Base-by-base conservation (phyloP, 768 basidiomycete species). In the Naganishia vaughanmartiniae region DNA sequence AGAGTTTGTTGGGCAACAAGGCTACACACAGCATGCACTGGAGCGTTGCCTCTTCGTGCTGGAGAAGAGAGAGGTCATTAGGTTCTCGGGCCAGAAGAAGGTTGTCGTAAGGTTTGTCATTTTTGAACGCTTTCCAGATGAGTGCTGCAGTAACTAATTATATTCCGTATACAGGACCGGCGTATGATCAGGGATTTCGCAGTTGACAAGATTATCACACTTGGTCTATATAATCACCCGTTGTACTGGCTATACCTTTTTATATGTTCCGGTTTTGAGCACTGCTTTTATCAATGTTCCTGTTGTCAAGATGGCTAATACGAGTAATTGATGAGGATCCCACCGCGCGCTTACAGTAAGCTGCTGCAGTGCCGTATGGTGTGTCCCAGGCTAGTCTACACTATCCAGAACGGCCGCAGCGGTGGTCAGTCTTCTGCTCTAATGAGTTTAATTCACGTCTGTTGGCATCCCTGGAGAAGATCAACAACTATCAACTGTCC, bases 51-150 rank as follows among this genome's bases (percentile, higher is more conserved):
- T 98, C 72, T 96, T 88, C 77, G 85, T 98, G 58, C 77, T 99
- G 83, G 96, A 99, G 85, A 95, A 96, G 84, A 85, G 93, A 73
- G 96, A 99, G 80, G 86, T 95, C n/a, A 85, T 99, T 28, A 85
- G 92, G 75, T 99, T 97, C 81, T 89, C 90, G 42, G 87, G 88
- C 63, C 82, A 86, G 82, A 87, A 87, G 80, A 87, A 87, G 79
- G 84, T 87, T 55, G 84, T 87, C 31, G 68, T 69, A 26, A 58
- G 68, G 60, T 63, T 24, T 14, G 60, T 58, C 24, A 51, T 51
- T 51, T 51, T n/a, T 4, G 21, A 51, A 21, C 12, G 48, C n/a
- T 7, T n/a, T 21, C 45, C 48, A 51, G 21, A 51, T 14, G 48
- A 26, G 48, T n/a, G 12, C 24, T 24, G 21, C 4, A 46, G 21